These are phyloP conservation scores for Bocquillonia castaneifolia DNA, from an alignment of 441 rosid genomes.

Conservation along the genomic window DNA sequence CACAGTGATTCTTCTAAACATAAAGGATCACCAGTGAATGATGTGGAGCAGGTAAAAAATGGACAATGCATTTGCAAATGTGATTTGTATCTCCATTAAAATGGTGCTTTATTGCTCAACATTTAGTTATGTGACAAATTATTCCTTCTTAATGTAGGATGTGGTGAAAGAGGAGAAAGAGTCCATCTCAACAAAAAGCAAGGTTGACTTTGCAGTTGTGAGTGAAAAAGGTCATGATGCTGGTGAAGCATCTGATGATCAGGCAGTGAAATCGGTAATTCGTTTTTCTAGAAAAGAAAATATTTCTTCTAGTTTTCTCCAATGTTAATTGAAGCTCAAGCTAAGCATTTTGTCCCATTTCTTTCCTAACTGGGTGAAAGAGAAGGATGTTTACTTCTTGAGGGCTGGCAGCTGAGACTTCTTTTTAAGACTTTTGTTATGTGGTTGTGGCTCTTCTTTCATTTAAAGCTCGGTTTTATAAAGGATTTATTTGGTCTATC, in stretches of 20 bases:
- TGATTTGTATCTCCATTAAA: background rate
- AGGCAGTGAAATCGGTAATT: conserved; percentile 37
- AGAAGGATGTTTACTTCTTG: background rate
- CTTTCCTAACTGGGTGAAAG: background rate
- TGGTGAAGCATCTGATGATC: conserved; percentile 34
- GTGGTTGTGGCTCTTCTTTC: background rate
- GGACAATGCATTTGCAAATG: conserved; percentile 1
- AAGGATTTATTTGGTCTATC: background rate
- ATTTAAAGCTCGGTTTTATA: background rate
- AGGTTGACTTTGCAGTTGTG: conserved; percentile 36
- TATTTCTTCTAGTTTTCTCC: background rate
- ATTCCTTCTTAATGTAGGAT: conserved; percentile 38
- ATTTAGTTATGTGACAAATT: conserved; percentile 8
- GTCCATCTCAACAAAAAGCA: conserved; percentile 30
- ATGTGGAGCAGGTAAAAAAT: conserved; percentile 40
- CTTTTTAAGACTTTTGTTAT: background rate
- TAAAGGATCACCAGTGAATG: conserved; percentile 28
- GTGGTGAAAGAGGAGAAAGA: conserved; percentile 31
- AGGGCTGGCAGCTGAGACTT: background rate
- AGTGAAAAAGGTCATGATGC: conserved; percentile 38
- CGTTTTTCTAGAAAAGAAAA: conserved; percentile 2
- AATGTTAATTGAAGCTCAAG: conserved; percentile 1
- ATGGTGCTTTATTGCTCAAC: conserved; percentile 2
- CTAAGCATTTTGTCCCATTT: background rate
- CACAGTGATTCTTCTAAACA: conserved; percentile 28